Base-by-base conservation (phyloP, 441 rosid genomes). In the Macaranga tanarius region DNA sequence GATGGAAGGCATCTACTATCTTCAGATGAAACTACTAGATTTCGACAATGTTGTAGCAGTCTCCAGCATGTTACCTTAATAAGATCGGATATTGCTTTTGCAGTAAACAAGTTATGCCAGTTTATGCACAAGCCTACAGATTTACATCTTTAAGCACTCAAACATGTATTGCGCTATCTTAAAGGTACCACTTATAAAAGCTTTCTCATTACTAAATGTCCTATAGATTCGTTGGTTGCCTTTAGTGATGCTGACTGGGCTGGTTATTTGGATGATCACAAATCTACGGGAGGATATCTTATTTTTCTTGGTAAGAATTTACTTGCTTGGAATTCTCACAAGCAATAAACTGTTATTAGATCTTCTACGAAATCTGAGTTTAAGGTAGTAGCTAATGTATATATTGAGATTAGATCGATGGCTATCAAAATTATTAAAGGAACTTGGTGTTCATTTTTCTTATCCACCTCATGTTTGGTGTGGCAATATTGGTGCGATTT, bases 361-460 rank as follows among this genome's bases (percentile, higher is more conserved):
- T 58, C 62, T 58, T 58, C 31, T 58, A 58, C 62, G 1, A 16
- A 58, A 26, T 58, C 62, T 58, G 7, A 58, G 62, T 26, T 58
- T 15, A 58, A 58, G 15, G 12, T 10, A 7, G 19, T 58, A 7
- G 62, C 62, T 20, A 23, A 58, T 58, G 62, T 25, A 10, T 58
- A 10, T 58, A 16, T 58, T 58, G 62, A 58, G 31, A 20, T 58
- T 5, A 58, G n/a, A n/a, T n/a, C n/a, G 15, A 23, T 58, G 62
- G 62, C 20, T 58, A 16, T 20, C 31, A 4, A 3, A 20, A 20
- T 58, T 58, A 1, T 5, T 58, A 7, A 11, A 4, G 6, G 31
- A 58, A 20, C 31, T 58, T 7, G 62, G 38, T 9, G 62, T 58
- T 58, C 0, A 0, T 0, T 58, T 58, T 11, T 22, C 1, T 1